Evolutionary conservation across 2,329 filamentous ascomycete genomes (phyloP).

Genomic region (Didymella exigua): DNA sequence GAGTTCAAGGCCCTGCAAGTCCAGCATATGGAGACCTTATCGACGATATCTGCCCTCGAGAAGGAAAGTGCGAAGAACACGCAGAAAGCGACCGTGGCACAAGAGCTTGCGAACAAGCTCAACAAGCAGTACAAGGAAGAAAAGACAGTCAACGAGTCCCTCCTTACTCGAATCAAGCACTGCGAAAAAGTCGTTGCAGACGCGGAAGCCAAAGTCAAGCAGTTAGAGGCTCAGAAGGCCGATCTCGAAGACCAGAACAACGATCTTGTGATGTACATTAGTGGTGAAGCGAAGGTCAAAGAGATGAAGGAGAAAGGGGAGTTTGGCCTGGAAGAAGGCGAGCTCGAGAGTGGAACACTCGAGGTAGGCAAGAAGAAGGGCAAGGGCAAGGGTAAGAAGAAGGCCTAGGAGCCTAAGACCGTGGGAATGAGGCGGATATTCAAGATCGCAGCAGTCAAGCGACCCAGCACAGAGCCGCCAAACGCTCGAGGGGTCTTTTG

Average conservation of each 20-base stretch:
- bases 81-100: constrained; percentile 69
- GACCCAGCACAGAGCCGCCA: not conserved
- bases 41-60: constrained; percentile 72
- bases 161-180: constrained; percentile 82
- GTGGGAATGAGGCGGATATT: too few species aligned
- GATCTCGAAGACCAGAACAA: constrained; percentile 86
- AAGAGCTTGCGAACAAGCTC: constrained; percentile 75
- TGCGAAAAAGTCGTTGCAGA: constrained; percentile 63
- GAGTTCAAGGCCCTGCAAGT: constrained; percentile 61
- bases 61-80: constrained; percentile 66
- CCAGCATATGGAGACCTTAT: constrained; percentile 57
- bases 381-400: constrained; percentile 37
- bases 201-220: constrained; percentile 56
- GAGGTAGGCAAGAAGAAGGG: constrained; percentile 40
- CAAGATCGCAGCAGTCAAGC: not conserved
- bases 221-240: constrained; percentile 60
- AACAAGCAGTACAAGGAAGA: constrained; percentile 82
- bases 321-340: constrained; percentile 68
- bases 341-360: constrained; percentile 53
- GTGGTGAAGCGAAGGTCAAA: constrained; percentile 78
- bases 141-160: constrained; percentile 78
- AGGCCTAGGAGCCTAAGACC: constrained; percentile 5
- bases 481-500: not conserved
- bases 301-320: constrained; percentile 74
- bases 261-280: constrained; percentile 87